Evolutionary conservation across 2,329 filamentous ascomycete genomes (phyloP), one percentile per base, ranked within the genome.

Genomic region (Fusarium chuoi): DNA sequence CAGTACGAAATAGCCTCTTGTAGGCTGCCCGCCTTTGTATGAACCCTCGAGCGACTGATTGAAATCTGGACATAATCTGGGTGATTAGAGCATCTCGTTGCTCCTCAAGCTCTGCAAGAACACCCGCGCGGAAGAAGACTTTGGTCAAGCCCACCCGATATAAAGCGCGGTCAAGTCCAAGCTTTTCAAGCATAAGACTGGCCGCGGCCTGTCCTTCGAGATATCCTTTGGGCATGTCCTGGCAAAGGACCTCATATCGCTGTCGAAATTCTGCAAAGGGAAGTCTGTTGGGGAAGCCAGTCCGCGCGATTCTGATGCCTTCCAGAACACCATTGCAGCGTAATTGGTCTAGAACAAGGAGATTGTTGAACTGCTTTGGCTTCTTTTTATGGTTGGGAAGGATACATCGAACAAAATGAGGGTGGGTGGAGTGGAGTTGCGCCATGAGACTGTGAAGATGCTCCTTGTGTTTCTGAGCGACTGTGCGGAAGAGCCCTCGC

Each of bases 291-390:
- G 96, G 96, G 81, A 99, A 99, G 30, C 96, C 96, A 10, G 97
- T 99, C 51, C 96, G 91, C 30, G 96, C 96, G 82, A 99, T 99
- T 70, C 96, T 91, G 79, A 99, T 99, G 71, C 96, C 96, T 84
- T 99, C 96, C n/a, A 99, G 87, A 6, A 99, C 96, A 93, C 96
- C 96, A 81, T 99, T 99, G 84, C 96, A 99, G 59, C 96, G 91
- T n/a, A 99, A 86, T 81, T 99, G 97, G 79, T 99, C 96, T 11
- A 99, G 88, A 4, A 99, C 97, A n/a, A 99, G 89, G 6, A 95
- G 90, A 7, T 94, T 94, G 79, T 93, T 94, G 82, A 98, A 94
- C 80, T 95, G 93, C 83, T 99, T 99, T 1, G 96, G 94, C 30
- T 92, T 90, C 84, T 99, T 99, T 84, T 98, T 98, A 86, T 99